Percentiles rank a stretch among this genome's conserved stretches.
Evolutionary conservation across 179 eudicot genomes (phyloP).

Genomic region (Silene coronaria): DNA sequence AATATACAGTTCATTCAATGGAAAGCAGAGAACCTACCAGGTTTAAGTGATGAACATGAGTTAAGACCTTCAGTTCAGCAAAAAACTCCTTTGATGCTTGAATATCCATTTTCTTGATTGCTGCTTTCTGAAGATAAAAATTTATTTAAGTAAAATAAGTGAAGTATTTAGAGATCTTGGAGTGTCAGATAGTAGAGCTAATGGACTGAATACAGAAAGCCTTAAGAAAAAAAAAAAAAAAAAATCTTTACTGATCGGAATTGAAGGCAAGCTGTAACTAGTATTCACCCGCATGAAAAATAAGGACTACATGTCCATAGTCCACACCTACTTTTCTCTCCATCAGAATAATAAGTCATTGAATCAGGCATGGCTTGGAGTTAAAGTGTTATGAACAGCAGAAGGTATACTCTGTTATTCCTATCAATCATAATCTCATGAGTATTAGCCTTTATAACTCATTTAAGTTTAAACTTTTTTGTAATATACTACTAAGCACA

Average conservation of each 20-base stretch:
- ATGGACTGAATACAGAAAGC: not conserved
- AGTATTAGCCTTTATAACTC: not conserved
- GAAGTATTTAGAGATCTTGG: not conserved
- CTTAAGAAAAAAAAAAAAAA: not conserved
- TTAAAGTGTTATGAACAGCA: not conserved
- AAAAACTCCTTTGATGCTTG: constrained; percentile 67
- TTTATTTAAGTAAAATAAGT: not conserved
- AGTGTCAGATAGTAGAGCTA: not conserved
- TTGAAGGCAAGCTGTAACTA: not conserved
- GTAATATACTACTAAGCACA: not conserved
- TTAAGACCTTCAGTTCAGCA: constrained; percentile 65
- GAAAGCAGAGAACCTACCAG: constrained; percentile 27
- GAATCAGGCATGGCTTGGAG: not conserved
- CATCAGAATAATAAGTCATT: not conserved
- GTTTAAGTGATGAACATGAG: constrained; percentile 72
- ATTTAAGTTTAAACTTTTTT: too few relatives aligned
- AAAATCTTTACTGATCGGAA: not conserved
- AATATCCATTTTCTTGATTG: constrained; percentile 82
- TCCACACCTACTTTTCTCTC: not conserved
- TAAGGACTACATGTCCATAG: not conserved
- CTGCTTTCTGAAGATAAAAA: constrained; percentile 56
- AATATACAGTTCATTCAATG: not conserved
- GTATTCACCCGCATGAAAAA: not conserved
- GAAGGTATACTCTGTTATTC: not conserved
- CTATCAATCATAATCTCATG: not conserved